Conservation (phyloP, 2,329 filamentous ascomycete genomes). For the Botrytis fabae region DNA sequence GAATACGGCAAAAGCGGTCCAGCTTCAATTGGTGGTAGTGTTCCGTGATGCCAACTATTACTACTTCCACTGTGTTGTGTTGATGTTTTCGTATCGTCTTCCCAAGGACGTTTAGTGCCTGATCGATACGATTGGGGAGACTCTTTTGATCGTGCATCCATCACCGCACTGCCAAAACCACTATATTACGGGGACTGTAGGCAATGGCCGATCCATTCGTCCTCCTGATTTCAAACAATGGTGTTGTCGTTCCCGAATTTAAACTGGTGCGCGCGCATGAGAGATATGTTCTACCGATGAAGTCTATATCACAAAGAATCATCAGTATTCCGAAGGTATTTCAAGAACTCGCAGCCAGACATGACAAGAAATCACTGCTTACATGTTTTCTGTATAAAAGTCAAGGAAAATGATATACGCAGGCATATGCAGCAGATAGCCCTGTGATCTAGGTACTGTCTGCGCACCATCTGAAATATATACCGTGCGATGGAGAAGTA, state of each 20-base stretch:
- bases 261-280: background rate
- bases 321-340: constrained; percentile 3
- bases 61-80: constrained; percentile 22
- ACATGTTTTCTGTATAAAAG: constrained; percentile 27
- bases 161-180: constrained; percentile 35
- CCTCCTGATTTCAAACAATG: constrained; percentile 35
- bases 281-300: background rate
- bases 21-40: constrained; percentile 36
- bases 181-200: constrained; percentile 32
- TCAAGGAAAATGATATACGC: constrained; percentile 22
- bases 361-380: constrained; percentile 28
- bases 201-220: constrained; percentile 38
- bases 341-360: background rate
- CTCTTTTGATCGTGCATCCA: constrained; percentile 38
- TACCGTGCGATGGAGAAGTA: constrained; percentile 3
- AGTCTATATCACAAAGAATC: constrained; percentile 1
- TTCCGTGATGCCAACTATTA: constrained; percentile 29
- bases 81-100: constrained; percentile 28
- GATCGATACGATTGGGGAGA: constrained; percentile 34
- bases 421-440: constrained; percentile 24
- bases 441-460: constrained; percentile 22
- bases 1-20: constrained; percentile 27
- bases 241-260: background rate
- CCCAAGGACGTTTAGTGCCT: constrained; percentile 39
- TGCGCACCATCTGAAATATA: constrained; percentile 24